Evolutionary conservation across 495 filamentous ascomycete genomes (phyloP).

Genomic region (Tuber brumale): DNA sequence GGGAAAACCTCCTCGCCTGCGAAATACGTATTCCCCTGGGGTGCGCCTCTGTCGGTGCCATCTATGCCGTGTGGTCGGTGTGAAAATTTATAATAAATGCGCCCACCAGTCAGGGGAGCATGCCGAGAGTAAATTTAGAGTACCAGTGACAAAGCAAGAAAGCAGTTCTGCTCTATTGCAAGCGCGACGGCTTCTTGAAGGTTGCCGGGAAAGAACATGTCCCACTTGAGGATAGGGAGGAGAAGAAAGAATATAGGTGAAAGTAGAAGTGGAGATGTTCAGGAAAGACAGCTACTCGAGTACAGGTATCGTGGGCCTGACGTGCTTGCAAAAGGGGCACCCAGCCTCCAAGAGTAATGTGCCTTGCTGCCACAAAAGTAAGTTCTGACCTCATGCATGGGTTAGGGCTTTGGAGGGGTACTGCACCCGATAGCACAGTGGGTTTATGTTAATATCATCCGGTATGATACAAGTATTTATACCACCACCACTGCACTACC

Average conservation of each 20-base stretch:
- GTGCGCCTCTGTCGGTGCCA: slow-evolving; percentile 55
- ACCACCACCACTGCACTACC: too few species aligned
- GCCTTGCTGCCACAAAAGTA: background rate
- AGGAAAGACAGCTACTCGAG: background rate
- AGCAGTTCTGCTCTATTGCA: slow-evolving; percentile 60
- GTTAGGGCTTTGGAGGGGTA: slow-evolving; percentile 1
- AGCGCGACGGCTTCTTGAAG: slow-evolving; percentile 69
- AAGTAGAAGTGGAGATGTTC: background rate
- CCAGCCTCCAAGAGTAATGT: background rate
- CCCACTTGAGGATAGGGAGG: slow-evolving; percentile 10
- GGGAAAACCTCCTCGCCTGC: slow-evolving; percentile 52
- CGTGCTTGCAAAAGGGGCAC: background rate
- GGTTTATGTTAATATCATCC: too few species aligned
- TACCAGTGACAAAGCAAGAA: slow-evolving; percentile 63
- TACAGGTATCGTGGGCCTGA: background rate
- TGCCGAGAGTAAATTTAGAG: slow-evolving; percentile 16
- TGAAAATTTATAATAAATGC: background rate
- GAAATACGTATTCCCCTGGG: slow-evolving; percentile 74
- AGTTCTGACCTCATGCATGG: background rate
- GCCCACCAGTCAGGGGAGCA: slow-evolving; percentile 10
- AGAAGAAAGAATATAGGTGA: background rate
- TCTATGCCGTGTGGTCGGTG: slow-evolving; percentile 49
- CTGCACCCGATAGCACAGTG: too few species aligned
- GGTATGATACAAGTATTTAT: too few species aligned
- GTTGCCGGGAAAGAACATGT: slow-evolving; percentile 72